These are phyloP conservation scores for Colletotrichum gloeosporioides DNA, from an alignment of 2,329 filamentous ascomycete genomes.

Conservation along the genomic window DNA sequence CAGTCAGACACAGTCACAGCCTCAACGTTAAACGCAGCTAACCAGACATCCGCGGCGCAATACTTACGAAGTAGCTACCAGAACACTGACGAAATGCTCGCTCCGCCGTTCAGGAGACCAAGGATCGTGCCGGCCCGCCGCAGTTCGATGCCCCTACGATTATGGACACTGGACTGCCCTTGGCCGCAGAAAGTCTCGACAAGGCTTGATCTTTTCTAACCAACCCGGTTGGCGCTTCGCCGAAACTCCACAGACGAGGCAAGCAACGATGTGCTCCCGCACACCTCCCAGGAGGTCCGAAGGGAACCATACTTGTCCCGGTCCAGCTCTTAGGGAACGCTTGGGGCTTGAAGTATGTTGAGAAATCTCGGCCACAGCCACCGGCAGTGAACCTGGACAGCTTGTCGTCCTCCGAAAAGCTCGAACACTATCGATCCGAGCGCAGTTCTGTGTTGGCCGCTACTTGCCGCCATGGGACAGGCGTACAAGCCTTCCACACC, in stretches of 20 bases:
- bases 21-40: not conserved
- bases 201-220: not conserved
- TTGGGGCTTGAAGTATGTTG: not conserved
- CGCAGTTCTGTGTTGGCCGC: not conserved
- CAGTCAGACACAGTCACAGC: not conserved
- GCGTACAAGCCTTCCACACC: not conserved
- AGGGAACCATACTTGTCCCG: not conserved
- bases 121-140: not conserved
- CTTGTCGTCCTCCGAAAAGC: not conserved
- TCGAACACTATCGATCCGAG: not conserved
- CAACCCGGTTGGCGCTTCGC: not conserved
- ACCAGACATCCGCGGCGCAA: not conserved
- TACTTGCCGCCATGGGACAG: not conserved
- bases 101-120: not conserved
- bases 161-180: not conserved
- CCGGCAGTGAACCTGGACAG: not conserved
- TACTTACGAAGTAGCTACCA: not conserved
- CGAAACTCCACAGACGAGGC: not conserved
- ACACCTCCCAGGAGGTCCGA: not conserved
- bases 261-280: not conserved
- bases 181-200: not conserved
- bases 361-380: not conserved
- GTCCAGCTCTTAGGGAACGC: not conserved
- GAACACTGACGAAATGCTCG: not conserved
- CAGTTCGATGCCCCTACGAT: not conserved